A percentile compares a stretch with the other conserved stretches of the same genome.
phyloP scores from a whole-genome alignment of 805 yeast species.

The Ogataea angusta region DNA sequence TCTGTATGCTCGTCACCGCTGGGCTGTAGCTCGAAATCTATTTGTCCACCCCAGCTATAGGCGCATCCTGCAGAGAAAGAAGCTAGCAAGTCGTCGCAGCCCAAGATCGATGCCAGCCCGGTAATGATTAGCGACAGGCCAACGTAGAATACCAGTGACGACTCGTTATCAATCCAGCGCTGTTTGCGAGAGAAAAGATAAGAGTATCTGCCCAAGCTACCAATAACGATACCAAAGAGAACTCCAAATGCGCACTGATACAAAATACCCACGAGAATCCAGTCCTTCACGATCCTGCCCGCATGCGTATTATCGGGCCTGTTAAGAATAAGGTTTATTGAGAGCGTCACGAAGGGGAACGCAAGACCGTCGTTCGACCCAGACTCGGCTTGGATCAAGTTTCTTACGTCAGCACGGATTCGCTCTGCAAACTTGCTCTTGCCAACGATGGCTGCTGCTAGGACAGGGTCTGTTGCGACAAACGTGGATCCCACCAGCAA shows the following conservation, averaged over 20 bases:
- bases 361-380: constrained; percentile 97
- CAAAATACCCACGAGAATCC: constrained; percentile 72
- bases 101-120: constrained; percentile 83
- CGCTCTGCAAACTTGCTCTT: constrained; percentile 88
- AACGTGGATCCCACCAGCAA: constrained; percentile 80
- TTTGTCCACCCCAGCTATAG: constrained; percentile 83
- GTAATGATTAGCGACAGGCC: constrained; percentile 81
- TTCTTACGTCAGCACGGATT: constrained; percentile 90
- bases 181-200: constrained; percentile 70
- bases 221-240: constrained; percentile 68
- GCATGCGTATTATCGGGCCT: constrained; percentile 47
- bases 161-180: constrained; percentile 79
- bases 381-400: constrained; percentile 78
- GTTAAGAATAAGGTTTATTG: constrained; percentile 65
- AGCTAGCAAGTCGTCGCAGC: constrained; percentile 84
- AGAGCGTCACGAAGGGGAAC: constrained; percentile 77
- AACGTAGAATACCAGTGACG: constrained; percentile 80
- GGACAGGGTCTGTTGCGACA: constrained; percentile 93
- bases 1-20: constrained; percentile 34
- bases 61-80: constrained; percentile 93
- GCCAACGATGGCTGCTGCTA: constrained; percentile 94
- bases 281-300: constrained; percentile 69
- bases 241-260: constrained; percentile 84
- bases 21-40: constrained; percentile 8
- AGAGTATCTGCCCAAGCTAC: constrained; percentile 64